A percentile compares a stretch with the other conserved stretches of the same genome.
Conservation (phyloP, 2,329 filamentous ascomycete genomes). For the Trichothecium sympodiale region DNA sequence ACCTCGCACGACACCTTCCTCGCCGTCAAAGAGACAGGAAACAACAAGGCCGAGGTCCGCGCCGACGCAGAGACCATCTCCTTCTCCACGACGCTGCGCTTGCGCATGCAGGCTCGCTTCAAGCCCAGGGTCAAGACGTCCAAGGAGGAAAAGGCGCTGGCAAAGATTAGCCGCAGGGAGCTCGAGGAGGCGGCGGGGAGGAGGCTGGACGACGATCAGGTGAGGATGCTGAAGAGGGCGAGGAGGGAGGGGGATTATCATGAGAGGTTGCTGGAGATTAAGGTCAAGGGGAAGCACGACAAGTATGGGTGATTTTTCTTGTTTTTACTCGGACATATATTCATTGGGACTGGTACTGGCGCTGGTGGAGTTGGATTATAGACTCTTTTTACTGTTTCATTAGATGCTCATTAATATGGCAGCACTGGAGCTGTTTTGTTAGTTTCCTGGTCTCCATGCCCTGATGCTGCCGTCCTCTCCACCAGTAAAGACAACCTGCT, state of each 20-base stretch:
- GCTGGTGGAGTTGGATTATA: not conserved
- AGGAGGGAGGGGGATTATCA: slow-evolving; percentile 82
- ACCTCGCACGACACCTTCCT: slow-evolving; percentile 64
- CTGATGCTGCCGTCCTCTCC: slow-evolving; percentile 49
- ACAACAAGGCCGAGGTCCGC: slow-evolving; percentile 47
- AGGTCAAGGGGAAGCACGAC: slow-evolving; percentile 88
- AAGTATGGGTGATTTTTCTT: slow-evolving; percentile 42
- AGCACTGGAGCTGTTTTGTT: not conserved
- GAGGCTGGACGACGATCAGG: slow-evolving; percentile 72
- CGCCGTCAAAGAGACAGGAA: slow-evolving; percentile 38
- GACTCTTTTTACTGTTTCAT: not conserved
- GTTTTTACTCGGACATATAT: too few relatives aligned
- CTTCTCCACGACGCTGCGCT: slow-evolving; percentile 61
- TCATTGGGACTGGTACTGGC: too few relatives aligned
- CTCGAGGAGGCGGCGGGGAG: slow-evolving; percentile 72
- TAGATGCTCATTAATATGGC: not conserved
- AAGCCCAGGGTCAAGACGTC: slow-evolving; percentile 71
- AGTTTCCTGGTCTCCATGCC: slow-evolving; percentile 35
- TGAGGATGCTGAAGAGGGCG: slow-evolving; percentile 71
- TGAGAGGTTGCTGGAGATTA: slow-evolving; percentile 73
- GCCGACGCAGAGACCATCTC: slow-evolving; percentile 61
- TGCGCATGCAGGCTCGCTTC: slow-evolving; percentile 92
- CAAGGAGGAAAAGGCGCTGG: slow-evolving; percentile 72
- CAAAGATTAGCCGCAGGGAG: slow-evolving; percentile 79
- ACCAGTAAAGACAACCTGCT: slow-evolving; percentile 45